A percentile compares a stretch with the other conserved stretches of the same genome.
Conservation (phyloP, 2,329 filamentous ascomycete genomes). For the Dothideomycetes sp. region DNA sequence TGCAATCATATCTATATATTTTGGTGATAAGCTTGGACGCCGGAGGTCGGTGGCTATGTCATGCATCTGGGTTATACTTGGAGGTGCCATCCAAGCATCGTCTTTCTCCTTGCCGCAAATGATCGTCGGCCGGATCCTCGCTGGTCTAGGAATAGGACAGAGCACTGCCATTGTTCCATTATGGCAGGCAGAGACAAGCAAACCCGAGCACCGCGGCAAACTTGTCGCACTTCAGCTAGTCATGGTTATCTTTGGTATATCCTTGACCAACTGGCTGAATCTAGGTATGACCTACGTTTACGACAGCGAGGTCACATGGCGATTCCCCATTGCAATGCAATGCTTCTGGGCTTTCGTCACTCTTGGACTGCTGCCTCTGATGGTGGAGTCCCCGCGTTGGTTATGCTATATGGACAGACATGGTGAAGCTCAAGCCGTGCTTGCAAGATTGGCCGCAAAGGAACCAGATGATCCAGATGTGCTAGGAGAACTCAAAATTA, state of each 20-base stretch:
- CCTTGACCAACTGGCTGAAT: slow-evolving; percentile 12
- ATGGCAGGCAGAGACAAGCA: slow-evolving; percentile 41
- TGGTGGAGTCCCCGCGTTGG: slow-evolving; percentile 13
- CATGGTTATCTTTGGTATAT: slow-evolving; percentile 9
- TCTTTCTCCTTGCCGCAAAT: slow-evolving; percentile 33
- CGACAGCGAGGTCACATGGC: slow-evolving; percentile 9
- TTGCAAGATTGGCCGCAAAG: slow-evolving; percentile 9
- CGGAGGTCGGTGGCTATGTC: slow-evolving; percentile 25
- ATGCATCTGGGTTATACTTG: slow-evolving; percentile 29
- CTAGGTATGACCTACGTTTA: slow-evolving; percentile 12
- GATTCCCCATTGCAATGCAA: slow-evolving; percentile 13
- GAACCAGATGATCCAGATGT: slow-evolving; percentile 9
- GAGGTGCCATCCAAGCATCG: slow-evolving; percentile 22
- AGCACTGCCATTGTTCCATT: slow-evolving; percentile 44
- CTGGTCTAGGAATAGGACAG: slow-evolving; percentile 45
- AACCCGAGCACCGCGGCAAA: slow-evolving; percentile 36
- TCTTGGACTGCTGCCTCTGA: slow-evolving; percentile 6
- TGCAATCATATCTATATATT: slow-evolving; percentile 27
- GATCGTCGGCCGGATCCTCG: slow-evolving; percentile 41
- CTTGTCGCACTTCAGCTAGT: slow-evolving; percentile 19
- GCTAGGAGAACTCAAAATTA: slow-evolving; percentile 8
- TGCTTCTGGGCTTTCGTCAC: slow-evolving; percentile 11
- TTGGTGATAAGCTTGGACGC: slow-evolving; percentile 36
- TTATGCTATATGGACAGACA: slow-evolving; percentile 11
- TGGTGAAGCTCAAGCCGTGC: slow-evolving; percentile 10